Conservation (phyloP, 2,329 filamentous ascomycete genomes). For the Trichocomaceae sp. region DNA sequence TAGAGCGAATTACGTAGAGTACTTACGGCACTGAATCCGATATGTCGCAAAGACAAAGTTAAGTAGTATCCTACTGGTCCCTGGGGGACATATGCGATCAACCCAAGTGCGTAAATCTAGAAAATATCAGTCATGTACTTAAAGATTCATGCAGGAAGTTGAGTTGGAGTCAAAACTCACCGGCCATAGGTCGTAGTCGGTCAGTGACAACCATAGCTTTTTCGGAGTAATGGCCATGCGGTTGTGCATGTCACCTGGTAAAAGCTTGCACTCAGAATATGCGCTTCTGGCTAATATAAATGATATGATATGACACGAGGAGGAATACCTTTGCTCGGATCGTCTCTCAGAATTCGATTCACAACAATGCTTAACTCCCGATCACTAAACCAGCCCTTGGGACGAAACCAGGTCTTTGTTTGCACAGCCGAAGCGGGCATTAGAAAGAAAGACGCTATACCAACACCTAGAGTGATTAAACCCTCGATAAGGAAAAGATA, state of each 20-base stretch:
- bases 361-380: conserved; percentile 60
- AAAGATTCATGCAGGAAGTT: too few relatives aligned
- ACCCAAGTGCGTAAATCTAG: conserved; percentile 26
- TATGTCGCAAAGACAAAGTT: conserved; percentile 40
- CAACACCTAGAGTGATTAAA: not conserved
- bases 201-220: not conserved
- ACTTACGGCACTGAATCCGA: too few relatives aligned
- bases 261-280: conserved; percentile 44
- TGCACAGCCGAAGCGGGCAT: conserved; percentile 34
- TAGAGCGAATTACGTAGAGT: conserved; percentile 37
- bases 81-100: conserved; percentile 38
- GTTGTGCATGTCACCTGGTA: conserved; percentile 43
- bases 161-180: not conserved
- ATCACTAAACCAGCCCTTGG: conserved; percentile 32
- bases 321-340: conserved; percentile 49
- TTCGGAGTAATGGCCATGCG: conserved; percentile 1
- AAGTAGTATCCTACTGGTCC: conserved; percentile 31
- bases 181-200: conserved; percentile 1
- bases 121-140: not conserved
- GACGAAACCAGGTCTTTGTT: conserved; percentile 27
- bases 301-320: conserved; percentile 43
- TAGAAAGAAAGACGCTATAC: conserved; percentile 30
- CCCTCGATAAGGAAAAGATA: conserved; percentile 9
- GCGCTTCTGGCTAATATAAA: conserved; percentile 38
- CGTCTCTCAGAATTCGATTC: conserved; percentile 51